Percentiles rank a stretch among this genome's conserved stretches.
Conservation (phyloP, 164 flowering plant species). For the Vitis rotundifolia region DNA sequence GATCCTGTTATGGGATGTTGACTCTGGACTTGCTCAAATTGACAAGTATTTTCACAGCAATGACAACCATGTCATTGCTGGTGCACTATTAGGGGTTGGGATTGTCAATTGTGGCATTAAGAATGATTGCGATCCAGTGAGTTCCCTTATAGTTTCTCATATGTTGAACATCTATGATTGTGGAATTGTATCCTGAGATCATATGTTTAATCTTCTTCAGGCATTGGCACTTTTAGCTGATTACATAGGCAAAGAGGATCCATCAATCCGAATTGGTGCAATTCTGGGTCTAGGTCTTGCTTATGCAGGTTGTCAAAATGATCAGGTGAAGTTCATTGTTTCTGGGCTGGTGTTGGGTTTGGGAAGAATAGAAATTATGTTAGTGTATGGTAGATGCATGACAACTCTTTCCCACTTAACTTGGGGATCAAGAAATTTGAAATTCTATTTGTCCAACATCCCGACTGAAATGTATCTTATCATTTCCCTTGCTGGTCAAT, state of each 20-base stretch:
- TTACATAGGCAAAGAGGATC: conserved; percentile 73
- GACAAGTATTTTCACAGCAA: conserved; percentile 91
- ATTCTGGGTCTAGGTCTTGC: conserved; percentile 94
- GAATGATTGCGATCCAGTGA: conserved; percentile 96
- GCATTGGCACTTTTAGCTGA: conserved; percentile 91
- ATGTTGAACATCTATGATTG: neutral
- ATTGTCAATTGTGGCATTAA: conserved; percentile 78
- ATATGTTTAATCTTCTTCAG: conserved; percentile 28
- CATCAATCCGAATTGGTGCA: conserved; percentile 87
- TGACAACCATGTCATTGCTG: conserved; percentile 85
- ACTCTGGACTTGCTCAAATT: conserved; percentile 88
- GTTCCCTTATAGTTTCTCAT: conserved; percentile 16
- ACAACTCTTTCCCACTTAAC: too few species aligned
- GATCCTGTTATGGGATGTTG: conserved; percentile 96
- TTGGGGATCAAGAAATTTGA: too few species aligned
- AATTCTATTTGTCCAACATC: too few species aligned
- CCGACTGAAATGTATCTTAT: too few species aligned
- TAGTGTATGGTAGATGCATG: neutral
- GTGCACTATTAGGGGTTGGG: conserved; percentile 93
- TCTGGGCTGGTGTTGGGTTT: too few species aligned
- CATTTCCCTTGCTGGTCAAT: too few species aligned
- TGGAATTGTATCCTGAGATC: neutral
- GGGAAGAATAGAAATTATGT: neutral
- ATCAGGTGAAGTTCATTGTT: conserved; percentile 43
- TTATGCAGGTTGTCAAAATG: conserved; percentile 92